phyloP scores from a whole-genome alignment of 2,329 filamentous ascomycete genomes.

The Nothophoma quercina region DNA sequence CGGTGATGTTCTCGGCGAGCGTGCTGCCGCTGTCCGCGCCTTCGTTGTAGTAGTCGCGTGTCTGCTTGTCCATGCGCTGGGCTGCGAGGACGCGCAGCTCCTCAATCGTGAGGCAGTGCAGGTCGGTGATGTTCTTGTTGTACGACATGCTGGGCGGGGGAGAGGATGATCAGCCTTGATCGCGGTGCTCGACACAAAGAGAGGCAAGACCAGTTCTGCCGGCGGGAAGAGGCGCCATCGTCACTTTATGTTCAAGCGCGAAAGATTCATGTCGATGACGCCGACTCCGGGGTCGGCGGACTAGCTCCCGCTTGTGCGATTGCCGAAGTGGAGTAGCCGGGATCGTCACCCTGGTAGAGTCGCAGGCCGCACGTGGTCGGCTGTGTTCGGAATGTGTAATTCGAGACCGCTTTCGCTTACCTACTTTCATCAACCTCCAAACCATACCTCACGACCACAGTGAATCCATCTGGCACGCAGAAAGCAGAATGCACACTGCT shows the following conservation, averaged over 20 bases:
- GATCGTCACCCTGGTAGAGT: constrained; percentile 8
- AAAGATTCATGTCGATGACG: constrained; percentile 16
- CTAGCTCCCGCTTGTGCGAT: constrained; percentile 13
- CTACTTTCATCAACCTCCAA: background rate
- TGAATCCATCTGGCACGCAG: too few species aligned
- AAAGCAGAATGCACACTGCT: background rate
- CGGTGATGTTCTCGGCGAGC: constrained; percentile 36
- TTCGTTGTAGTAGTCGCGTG: constrained; percentile 40
- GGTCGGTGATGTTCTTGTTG: constrained; percentile 25
- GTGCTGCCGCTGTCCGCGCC: constrained; percentile 35
- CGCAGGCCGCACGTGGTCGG: too few species aligned
- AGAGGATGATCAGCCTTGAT: background rate
- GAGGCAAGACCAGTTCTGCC: background rate
- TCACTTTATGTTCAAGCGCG: constrained; percentile 10
- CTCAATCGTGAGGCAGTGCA: constrained; percentile 38
- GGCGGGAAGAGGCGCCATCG: constrained; percentile 9
- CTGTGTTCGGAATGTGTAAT: background rate
- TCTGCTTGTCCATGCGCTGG: constrained; percentile 43
- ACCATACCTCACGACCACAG: too few species aligned
- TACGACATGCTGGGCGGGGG: constrained; percentile 19
- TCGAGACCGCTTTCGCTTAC: background rate
- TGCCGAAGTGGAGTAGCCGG: constrained; percentile 6
- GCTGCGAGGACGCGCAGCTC: constrained; percentile 37
- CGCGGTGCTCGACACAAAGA: too few species aligned
- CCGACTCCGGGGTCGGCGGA: constrained; percentile 14